Base-by-base conservation (phyloP, 305 asterid genomes). In the Fraxinus dipetala region DNA sequence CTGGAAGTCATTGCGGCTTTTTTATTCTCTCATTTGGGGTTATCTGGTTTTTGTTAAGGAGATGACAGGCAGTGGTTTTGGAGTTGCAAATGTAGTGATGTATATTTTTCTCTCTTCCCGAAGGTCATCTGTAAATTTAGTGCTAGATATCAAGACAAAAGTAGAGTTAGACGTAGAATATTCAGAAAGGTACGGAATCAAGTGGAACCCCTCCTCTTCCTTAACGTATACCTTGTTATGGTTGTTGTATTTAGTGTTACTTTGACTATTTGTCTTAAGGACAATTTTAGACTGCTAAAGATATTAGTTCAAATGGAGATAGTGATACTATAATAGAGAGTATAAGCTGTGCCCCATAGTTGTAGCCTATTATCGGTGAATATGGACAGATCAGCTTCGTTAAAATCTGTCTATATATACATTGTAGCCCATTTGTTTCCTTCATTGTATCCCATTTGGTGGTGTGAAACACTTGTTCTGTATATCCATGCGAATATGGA, bases 351-450 rank as follows among this genome's bases (percentile, higher is more conserved):
- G 78, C 72, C 20, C 74, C 73, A 65, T 65, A 10, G 8, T 9
- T 81, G 31, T 61, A 36, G 65, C 76, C 76, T 70, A 56, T 20
- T 75, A 77, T 24, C 31, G 72, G 30, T 76, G 59, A 61, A 59
- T 69, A 26, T 54, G 56, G 83, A 11, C 69, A 56, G 79, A 75
- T 67, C 72, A 72, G 59, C 38, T 72, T 79, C 16, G 56, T 72
- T 45, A 31, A 70, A 28, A 77, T 32, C 20, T 24, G 16, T 28
- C 73, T 26, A 65, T 59, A 59, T 26, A 65, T 36, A 7, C 43
- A 36, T 6, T 36, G 43, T 36, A 36, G 43, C 43, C 43, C 43
- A 36, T 36, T 36, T 36, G 9, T 36, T 36, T 36, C 43, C 43
- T 36, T 36, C n/a, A 20, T 59, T 59, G 30, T 20, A 59, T 13